phyloP scores from a whole-genome alignment of 345 rosid genomes.

The Dipteronia dyeriana region DNA sequence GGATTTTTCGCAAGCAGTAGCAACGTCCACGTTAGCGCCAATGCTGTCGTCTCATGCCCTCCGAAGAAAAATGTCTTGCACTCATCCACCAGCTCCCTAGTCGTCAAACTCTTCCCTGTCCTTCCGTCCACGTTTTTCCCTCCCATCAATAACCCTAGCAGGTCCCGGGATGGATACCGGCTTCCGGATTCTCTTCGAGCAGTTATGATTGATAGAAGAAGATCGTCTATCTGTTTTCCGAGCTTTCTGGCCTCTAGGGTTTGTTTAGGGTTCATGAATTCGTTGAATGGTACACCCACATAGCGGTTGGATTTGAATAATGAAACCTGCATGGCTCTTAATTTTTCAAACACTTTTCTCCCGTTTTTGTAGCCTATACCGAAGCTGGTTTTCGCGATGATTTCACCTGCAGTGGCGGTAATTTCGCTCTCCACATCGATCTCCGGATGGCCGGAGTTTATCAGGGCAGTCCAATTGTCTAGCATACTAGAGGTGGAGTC shows the following conservation, averaged over 20 bases:
- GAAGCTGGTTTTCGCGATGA: constrained; percentile 86
- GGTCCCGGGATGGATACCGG: constrained; percentile 36
- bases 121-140: constrained; percentile 35
- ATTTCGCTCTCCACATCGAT: constrained; percentile 79
- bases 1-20: constrained; percentile 76
- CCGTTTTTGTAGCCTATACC: constrained; percentile 64
- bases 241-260: constrained; percentile 53
- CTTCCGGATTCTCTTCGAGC: constrained; percentile 37
- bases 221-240: constrained; percentile 71
- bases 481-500: constrained; percentile 77
- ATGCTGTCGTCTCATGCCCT: constrained; percentile 93
- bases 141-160: constrained; percentile 61
- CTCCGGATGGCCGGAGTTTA: constrained; percentile 47
- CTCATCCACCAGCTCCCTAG: constrained; percentile 75
- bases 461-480: constrained; percentile 54
- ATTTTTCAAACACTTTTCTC: constrained; percentile 53
- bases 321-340: constrained; percentile 70
- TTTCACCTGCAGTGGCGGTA: constrained; percentile 71
- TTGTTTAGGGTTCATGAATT: constrained; percentile 49
- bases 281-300: constrained; percentile 83
- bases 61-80: constrained; percentile 96
- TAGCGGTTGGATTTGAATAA: constrained; percentile 78
- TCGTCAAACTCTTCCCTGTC: constrained; percentile 46
- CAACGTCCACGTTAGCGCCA: constrained; percentile 84
- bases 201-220: constrained; percentile 57